Conservation (phyloP, 2,329 filamentous ascomycete genomes). For the Pestalotiopsis sp. region DNA sequence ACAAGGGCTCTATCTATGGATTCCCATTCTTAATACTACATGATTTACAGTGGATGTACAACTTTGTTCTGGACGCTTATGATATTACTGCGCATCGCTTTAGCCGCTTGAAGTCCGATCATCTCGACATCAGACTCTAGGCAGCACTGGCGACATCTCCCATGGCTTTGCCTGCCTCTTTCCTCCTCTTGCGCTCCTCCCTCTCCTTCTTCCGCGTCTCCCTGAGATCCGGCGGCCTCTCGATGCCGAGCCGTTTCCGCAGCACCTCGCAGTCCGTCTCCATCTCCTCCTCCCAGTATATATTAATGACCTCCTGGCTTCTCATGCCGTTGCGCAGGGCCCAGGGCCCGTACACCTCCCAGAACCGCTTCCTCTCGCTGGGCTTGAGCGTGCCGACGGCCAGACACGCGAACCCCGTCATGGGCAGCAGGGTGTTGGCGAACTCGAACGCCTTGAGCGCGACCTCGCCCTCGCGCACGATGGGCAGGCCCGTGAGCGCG, state of each 20-base stretch:
- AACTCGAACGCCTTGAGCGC: conserved; percentile 99
- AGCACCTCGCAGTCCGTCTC: conserved; percentile 81
- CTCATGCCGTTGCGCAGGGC: conserved; percentile 80
- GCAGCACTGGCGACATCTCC: neutral
- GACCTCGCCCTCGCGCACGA: conserved; percentile 93
- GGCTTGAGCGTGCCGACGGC: conserved; percentile 86
- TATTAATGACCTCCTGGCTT: conserved; percentile 83
- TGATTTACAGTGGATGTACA: conserved; percentile 14
- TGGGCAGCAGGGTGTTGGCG: conserved; percentile 88
- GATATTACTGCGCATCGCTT: neutral
- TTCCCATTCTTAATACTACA: conserved; percentile 12
- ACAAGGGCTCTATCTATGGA: conserved; percentile 6
- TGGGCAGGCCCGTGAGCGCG: conserved; percentile 85
- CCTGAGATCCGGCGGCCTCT: conserved; percentile 85
- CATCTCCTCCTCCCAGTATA: conserved; percentile 97
- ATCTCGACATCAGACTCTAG: neutral
- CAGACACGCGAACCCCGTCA: conserved; percentile 87
- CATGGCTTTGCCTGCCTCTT: conserved; percentile 40
- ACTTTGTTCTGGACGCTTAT: neutral
- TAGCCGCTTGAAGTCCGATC: too few species aligned
- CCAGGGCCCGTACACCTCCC: conserved; percentile 82
- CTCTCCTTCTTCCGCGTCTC: conserved; percentile 72
- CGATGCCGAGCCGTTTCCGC: conserved; percentile 76
- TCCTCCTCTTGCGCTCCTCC: conserved; percentile 68
- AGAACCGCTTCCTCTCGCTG: conserved; percentile 77